These are phyloP conservation scores for Lathyrus sativus DNA, from an alignment of 306 rosid species.

Conservation along the genomic window DNA sequence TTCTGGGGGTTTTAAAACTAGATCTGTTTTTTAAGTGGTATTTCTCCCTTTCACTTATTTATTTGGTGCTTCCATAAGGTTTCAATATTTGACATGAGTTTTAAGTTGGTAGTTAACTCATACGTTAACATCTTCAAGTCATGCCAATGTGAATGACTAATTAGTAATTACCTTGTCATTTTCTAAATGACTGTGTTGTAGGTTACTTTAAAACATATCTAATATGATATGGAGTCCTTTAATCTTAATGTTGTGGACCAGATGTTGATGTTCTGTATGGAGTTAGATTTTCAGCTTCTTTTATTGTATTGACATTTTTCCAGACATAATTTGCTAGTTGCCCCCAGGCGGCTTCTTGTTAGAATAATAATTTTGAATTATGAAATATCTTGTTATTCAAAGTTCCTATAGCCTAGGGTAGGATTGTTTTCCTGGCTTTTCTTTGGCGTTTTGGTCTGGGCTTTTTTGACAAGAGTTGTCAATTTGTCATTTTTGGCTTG, in stretches of 20 bases:
- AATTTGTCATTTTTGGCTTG: slow-evolving; percentile 4
- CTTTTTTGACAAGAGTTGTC: background rate
- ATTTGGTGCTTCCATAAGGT: slow-evolving; percentile 1
- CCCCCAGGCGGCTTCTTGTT: slow-evolving; percentile 3
- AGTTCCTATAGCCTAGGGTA: background rate
- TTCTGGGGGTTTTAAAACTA: background rate
- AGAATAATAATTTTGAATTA: slow-evolving; percentile 1
- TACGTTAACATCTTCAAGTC: slow-evolving; percentile 2
- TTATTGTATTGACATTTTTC: slow-evolving; percentile 14
- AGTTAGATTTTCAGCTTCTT: slow-evolving; percentile 11
- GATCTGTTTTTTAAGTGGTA: background rate
- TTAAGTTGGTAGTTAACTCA: background rate
- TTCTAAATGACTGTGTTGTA: background rate
- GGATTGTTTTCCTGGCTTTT: slow-evolving; percentile 1
- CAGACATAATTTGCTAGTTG: background rate
- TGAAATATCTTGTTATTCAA: slow-evolving; percentile 7
- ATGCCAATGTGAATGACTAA: slow-evolving; percentile 5
- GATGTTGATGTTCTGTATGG: slow-evolving; percentile 4
- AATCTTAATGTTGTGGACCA: background rate
- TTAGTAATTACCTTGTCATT: slow-evolving; percentile 1
- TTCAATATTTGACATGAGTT: background rate
- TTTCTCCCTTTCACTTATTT: background rate
- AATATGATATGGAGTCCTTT: slow-evolving; percentile 20
- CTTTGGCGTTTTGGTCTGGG: background rate
- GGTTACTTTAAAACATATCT: background rate